phyloP scores from a whole-genome alignment of 2,329 filamentous ascomycete species.

The Cladosporium austrohemisphaericum region DNA sequence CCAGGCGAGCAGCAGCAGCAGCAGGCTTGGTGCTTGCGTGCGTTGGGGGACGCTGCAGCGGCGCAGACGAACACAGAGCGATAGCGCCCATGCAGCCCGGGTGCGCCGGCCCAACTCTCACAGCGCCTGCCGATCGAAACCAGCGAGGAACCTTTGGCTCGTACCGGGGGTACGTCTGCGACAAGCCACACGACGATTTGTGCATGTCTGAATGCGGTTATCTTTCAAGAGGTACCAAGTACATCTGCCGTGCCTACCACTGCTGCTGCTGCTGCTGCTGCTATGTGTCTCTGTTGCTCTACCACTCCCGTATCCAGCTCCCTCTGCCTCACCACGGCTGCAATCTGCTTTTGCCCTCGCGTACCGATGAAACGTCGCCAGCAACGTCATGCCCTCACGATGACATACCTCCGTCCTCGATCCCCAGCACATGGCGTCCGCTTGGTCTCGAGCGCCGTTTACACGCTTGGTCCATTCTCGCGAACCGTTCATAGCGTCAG shows the following conservation, averaged over 20 bases:
- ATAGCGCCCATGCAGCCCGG: conserved; percentile 8
- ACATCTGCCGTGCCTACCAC: too few relatives aligned
- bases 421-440: neutral
- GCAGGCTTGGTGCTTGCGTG: neutral
- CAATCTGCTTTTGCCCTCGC: neutral
- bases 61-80: neutral
- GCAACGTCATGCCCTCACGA: conserved; percentile 11
- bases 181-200: conserved; percentile 9
- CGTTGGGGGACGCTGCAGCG: conserved; percentile 13
- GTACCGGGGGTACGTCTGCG: conserved; percentile 12
- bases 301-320: neutral
- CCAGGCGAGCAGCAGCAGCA: conserved; percentile 1
- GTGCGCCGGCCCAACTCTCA: conserved; percentile 6
- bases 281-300: neutral
- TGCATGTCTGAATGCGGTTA: neutral
- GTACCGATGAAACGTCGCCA: conserved; percentile 6
- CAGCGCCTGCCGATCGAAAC: conserved; percentile 1
- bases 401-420: conserved; percentile 7
- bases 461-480: conserved; percentile 10
- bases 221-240: too few relatives aligned
- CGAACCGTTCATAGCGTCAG: neutral
- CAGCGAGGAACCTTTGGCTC: conserved; percentile 8
- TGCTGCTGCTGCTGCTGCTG: neutral
- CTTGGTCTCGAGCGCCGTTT: neutral
- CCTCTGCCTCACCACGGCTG: neutral